Evolutionary conservation across 805 yeast genomes (phyloP).

Genomic region (Limtongia smithiae): DNA sequence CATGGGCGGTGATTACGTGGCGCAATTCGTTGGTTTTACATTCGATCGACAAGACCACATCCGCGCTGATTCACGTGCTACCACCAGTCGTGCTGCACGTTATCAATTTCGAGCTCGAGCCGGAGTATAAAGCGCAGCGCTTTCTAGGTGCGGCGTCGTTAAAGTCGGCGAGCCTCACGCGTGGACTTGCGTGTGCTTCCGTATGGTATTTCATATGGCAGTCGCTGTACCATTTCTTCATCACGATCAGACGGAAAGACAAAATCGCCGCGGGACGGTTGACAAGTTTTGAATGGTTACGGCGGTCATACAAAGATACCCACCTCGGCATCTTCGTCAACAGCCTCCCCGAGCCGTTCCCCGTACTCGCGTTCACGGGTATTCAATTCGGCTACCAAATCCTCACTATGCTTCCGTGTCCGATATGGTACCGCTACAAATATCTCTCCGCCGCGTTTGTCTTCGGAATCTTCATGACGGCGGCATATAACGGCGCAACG

Average conservation of each 20-base stretch:
- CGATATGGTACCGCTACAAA: slow-evolving; percentile 77
- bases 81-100: slow-evolving; percentile 88
- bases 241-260: slow-evolving; percentile 72
- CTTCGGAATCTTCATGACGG: slow-evolving; percentile 66
- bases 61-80: slow-evolving; percentile 82
- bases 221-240: slow-evolving; percentile 81
- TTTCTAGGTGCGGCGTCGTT: slow-evolving; percentile 79
- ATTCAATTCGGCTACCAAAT: slow-evolving; percentile 87
- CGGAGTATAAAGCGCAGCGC: slow-evolving; percentile 47
- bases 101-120: slow-evolving; percentile 54
- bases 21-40: slow-evolving; percentile 88
- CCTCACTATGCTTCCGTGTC: slow-evolving; percentile 81
- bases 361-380: slow-evolving; percentile 79
- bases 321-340: slow-evolving; percentile 74
- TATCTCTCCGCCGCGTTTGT: slow-evolving; percentile 65
- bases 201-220: slow-evolving; percentile 88
- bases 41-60: slow-evolving; percentile 86
- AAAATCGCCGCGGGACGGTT: slow-evolving; percentile 81
- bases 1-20: slow-evolving; percentile 96
- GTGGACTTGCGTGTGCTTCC: slow-evolving; percentile 75
- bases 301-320: slow-evolving; percentile 58
- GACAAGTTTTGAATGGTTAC: slow-evolving; percentile 81
- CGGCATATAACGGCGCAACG: slow-evolving; percentile 91
- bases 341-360: slow-evolving; percentile 75
- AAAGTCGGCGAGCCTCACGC: slow-evolving; percentile 65